Evolutionary conservation across 179 eudicot species (phyloP).

Genomic region (Patellifolia procumbens): DNA sequence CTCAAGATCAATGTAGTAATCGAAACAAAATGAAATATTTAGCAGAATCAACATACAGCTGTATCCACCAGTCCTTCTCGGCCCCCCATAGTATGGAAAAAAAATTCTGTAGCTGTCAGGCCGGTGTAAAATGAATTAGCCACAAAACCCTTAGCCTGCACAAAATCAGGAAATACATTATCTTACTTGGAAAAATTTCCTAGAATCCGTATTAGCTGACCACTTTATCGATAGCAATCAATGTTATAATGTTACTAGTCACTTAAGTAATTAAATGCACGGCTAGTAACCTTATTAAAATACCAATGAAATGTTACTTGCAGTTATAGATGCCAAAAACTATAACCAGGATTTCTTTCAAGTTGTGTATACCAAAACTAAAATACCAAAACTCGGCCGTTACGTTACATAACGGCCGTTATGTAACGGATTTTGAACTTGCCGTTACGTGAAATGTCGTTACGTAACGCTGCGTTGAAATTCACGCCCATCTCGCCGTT

Average conservation of each 20-base stretch:
- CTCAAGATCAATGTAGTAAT: constrained; percentile 6
- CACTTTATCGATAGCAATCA: background rate
- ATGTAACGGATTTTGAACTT: too few relatives aligned
- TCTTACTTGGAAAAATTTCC: background rate
- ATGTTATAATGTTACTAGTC: background rate
- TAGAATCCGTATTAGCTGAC: background rate
- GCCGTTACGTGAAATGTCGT: too few relatives aligned
- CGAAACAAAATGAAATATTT: background rate
- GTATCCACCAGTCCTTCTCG: constrained; percentile 99
- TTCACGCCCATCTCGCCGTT: too few relatives aligned
- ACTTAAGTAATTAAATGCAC: background rate
- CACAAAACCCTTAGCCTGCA: constrained; percentile 99
- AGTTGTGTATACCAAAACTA: too few relatives aligned
- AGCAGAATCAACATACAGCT: constrained; percentile 62
- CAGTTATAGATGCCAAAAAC: background rate
- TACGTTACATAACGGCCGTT: too few relatives aligned
- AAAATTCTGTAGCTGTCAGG: constrained; percentile 89
- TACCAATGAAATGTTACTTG: background rate
- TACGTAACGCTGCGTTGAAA: too few relatives aligned
- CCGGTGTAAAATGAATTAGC: constrained; percentile 96
- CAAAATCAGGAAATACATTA: constrained; percentile 6
- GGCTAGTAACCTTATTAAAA: background rate
- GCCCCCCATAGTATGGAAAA: constrained; percentile 99
- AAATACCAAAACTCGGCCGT: too few relatives aligned
- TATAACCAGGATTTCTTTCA: background rate